phyloP scores from a whole-genome alignment of 306 rosid genomes.

The Styphnolobium japonicum region DNA sequence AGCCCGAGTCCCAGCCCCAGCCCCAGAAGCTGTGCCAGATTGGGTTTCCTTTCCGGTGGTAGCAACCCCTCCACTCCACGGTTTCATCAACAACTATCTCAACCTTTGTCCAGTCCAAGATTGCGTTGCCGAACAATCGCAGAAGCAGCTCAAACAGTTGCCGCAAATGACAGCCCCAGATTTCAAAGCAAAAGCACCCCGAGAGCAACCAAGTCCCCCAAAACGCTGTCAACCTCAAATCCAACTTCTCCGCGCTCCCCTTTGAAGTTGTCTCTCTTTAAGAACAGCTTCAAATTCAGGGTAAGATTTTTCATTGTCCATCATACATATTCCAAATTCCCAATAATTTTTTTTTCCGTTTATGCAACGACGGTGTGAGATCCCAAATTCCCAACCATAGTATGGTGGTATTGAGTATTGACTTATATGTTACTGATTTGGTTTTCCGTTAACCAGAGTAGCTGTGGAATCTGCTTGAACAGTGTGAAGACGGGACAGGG shows the following conservation, averaged over 20 bases:
- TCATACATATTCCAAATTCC: background rate
- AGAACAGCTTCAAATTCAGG: constrained; percentile 92
- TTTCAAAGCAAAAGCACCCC: constrained; percentile 44
- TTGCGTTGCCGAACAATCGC: constrained; percentile 54
- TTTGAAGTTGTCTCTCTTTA: constrained; percentile 82
- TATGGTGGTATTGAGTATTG: background rate
- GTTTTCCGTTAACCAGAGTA: constrained; percentile 50
- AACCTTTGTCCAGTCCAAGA: constrained; percentile 35
- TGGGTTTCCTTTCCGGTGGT: constrained; percentile 65
- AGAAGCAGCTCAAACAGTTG: constrained; percentile 29
- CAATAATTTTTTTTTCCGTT: background rate
- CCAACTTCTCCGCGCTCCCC: constrained; percentile 93
- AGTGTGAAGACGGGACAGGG: constrained; percentile 96
- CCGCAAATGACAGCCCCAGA: constrained; percentile 36
- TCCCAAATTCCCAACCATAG: too few species aligned
- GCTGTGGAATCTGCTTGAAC: constrained; percentile 89
- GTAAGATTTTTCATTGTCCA: constrained; percentile 24
- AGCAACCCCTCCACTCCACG: constrained; percentile 70
- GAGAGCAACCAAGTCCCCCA: constrained; percentile 48
- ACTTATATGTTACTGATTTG: background rate
- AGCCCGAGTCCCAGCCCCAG: constrained; percentile 58
- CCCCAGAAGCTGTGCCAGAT: constrained; percentile 67
- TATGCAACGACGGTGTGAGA: background rate
- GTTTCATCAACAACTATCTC: constrained; percentile 34
- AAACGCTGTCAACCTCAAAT: constrained; percentile 41